Conservation (phyloP, 352 stramenopile genomes). For the Phytophthora niederhauseri region DNA sequence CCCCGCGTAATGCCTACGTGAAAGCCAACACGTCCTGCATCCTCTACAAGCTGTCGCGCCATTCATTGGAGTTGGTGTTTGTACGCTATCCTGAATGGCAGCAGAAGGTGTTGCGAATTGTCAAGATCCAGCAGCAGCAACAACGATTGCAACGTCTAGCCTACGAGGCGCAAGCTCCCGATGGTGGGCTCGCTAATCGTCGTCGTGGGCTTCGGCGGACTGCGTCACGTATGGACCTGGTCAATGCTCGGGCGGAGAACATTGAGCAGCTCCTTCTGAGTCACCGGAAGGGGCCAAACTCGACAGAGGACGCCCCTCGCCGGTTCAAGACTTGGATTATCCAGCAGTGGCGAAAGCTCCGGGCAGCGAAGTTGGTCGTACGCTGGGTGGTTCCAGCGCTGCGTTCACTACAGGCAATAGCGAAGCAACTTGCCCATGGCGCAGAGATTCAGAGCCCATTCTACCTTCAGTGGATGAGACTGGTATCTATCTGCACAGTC, state of each 20-base stretch:
- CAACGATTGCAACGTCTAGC: slow-evolving; percentile 52
- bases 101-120: slow-evolving; percentile 63
- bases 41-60: slow-evolving; percentile 56
- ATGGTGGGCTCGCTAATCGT: slow-evolving; percentile 17
- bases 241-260: slow-evolving; percentile 54
- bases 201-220: slow-evolving; percentile 32
- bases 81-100: slow-evolving; percentile 68
- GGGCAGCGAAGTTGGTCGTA: slow-evolving; percentile 3
- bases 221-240: slow-evolving; percentile 46
- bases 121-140: slow-evolving; percentile 71
- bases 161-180: slow-evolving; percentile 41
- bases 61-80: slow-evolving; percentile 67
- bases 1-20: slow-evolving; percentile 59
- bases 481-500: slow-evolving; percentile 53
- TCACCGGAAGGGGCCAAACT: slow-evolving; percentile 23
- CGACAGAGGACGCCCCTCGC: slow-evolving; percentile 7
- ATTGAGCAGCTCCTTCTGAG: slow-evolving; percentile 60
- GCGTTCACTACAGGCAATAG: slow-evolving; percentile 1
- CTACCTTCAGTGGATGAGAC: slow-evolving; percentile 59
- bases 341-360: slow-evolving; percentile 24
- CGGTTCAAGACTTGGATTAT: slow-evolving; percentile 20
- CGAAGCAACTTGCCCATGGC: slow-evolving; percentile 38
- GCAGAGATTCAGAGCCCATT: slow-evolving; percentile 61
- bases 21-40: slow-evolving; percentile 71
- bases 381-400: slow-evolving; percentile 14